Percentiles rank a stretch among this genome's conserved stretches.
These are phyloP conservation scores for Lepiota subincarnata DNA, from an alignment of 768 basidiomycete species.

Conservation along the genomic window DNA sequence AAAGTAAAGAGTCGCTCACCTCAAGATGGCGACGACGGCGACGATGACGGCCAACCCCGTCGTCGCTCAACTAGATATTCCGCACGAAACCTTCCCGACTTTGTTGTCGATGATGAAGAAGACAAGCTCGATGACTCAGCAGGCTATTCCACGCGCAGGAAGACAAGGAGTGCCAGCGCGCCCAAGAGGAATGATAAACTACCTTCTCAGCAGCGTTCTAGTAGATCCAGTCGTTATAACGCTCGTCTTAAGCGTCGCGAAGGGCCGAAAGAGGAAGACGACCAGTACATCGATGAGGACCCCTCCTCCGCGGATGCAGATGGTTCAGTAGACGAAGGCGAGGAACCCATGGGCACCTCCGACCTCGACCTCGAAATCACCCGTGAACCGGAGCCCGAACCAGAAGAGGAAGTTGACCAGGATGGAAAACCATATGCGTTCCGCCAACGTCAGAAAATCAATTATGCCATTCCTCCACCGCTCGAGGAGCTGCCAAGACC, in stretches of 20 bases:
- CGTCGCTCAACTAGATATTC: background rate
- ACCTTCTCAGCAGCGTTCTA: background rate
- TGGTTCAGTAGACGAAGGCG: slow-evolving; percentile 54
- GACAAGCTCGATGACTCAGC: slow-evolving; percentile 16
- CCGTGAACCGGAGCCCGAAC: slow-evolving; percentile 41
- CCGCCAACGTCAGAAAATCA: slow-evolving; percentile 62
- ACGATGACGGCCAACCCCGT: slow-evolving; percentile 13
- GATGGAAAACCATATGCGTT: slow-evolving; percentile 63
- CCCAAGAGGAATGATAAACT: slow-evolving; percentile 10
- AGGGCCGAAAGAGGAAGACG: slow-evolving; percentile 37
- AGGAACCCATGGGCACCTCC: slow-evolving; percentile 37
- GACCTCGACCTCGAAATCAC: slow-evolving; percentile 35
- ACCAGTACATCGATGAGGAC: slow-evolving; percentile 41
- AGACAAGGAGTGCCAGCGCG: background rate
- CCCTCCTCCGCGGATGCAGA: slow-evolving; percentile 52
- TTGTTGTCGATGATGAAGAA: slow-evolving; percentile 23
- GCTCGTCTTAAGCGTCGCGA: slow-evolving; percentile 41
- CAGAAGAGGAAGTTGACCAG: slow-evolving; percentile 41
- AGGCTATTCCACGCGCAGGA: slow-evolving; percentile 2
- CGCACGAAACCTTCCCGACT: background rate
- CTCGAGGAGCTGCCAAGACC: slow-evolving; percentile 64
- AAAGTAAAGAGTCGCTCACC: slow-evolving; percentile 17
- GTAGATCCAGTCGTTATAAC: background rate
- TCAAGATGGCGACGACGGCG: slow-evolving; percentile 20
- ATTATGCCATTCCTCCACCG: slow-evolving; percentile 80